Evolutionary conservation across 2,329 filamentous ascomycete genomes (phyloP), one percentile per base, ranked within the genome.

Genomic region (Juglanconis sp.): DNA sequence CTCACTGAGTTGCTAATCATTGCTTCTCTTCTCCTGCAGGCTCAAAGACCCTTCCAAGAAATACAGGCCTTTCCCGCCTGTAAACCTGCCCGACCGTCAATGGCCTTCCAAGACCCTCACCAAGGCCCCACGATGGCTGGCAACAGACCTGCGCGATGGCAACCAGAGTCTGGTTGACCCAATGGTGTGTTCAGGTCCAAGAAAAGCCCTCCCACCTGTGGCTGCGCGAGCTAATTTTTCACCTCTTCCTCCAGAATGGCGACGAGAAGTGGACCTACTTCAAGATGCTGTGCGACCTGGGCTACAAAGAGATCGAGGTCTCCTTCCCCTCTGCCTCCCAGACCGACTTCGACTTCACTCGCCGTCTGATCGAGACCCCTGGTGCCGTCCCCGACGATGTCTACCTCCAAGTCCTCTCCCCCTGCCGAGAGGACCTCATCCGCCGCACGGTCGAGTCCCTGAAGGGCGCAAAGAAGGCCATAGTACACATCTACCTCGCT

Each of bases 221-320:
- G 30, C n/a, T 44, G n/a, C n/a, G n/a, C 31, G 40, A 30, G 48
- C 59, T 57, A 38, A 55, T 15, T 5, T 7, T 9, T 11, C 17
- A 2, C 50, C 10, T 38, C 11, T 56, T 48, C 31, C 15, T 15
- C 38, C 69, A 95, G 91, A 95, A 92, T 71, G 92, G 92, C 67
- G 91, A 96, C 53, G 92, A 97, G 81, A 98, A 98, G 79, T 95
- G 90, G 86, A 81, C 83, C 63, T 98, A 93, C 82, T 98, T 98
- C 81, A 88, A 93, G 77, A 96, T 96, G 92, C 86, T 98, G 57
- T 86, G 89, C 69, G 87, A 94, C 63, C 83, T 97, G 53, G 94
- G 95, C 68, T 98, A 96, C 83, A 98, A 97, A 78, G 94, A 98
- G 77, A 97, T 98, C 66, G 94, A 98, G 73, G 89, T 97, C 24